Evolutionary conservation across 768 basidiomycete species (phyloP).

Genomic region (Agaricus blazei): DNA sequence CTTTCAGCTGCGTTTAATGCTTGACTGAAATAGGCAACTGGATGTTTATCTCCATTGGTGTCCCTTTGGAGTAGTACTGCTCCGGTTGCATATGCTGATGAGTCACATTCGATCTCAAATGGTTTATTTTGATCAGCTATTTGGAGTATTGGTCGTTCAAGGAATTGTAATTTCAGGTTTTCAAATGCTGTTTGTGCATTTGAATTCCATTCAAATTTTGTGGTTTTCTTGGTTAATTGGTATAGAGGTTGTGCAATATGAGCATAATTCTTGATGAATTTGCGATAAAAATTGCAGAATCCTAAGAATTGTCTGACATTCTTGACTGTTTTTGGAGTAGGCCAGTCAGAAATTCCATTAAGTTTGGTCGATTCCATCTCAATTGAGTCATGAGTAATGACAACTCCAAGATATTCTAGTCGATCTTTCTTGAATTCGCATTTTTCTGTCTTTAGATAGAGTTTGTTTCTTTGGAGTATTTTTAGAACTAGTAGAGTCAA

Average conservation of each 20-base stretch:
- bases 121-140: slow-evolving; percentile 1
- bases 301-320: slow-evolving; percentile 37
- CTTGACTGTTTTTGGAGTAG: slow-evolving; percentile 22
- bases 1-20: background rate
- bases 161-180: slow-evolving; percentile 12
- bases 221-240: background rate
- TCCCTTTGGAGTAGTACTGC: no score
- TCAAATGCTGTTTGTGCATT: slow-evolving; percentile 15
- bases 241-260: background rate
- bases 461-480: no score
- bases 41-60: no score
- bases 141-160: background rate
- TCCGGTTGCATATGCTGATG: no score
- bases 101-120: slow-evolving; percentile 5
- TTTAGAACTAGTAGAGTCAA: no score
- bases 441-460: slow-evolving; percentile 9
- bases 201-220: background rate
- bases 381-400: background rate
- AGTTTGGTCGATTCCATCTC: slow-evolving; percentile 37
- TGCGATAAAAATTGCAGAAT: slow-evolving; percentile 39
- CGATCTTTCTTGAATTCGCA: background rate
- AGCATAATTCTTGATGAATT: slow-evolving; percentile 34
- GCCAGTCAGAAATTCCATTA: slow-evolving; percentile 30
- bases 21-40: background rate
- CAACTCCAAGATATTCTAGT: slow-evolving; percentile 6